Percentiles rank a stretch among this genome's conserved stretches.
Evolutionary conservation across 1,284 basidiomycete genomes (phyloP).

Genomic region (Apiotrichum akiyoshidainum): DNA sequence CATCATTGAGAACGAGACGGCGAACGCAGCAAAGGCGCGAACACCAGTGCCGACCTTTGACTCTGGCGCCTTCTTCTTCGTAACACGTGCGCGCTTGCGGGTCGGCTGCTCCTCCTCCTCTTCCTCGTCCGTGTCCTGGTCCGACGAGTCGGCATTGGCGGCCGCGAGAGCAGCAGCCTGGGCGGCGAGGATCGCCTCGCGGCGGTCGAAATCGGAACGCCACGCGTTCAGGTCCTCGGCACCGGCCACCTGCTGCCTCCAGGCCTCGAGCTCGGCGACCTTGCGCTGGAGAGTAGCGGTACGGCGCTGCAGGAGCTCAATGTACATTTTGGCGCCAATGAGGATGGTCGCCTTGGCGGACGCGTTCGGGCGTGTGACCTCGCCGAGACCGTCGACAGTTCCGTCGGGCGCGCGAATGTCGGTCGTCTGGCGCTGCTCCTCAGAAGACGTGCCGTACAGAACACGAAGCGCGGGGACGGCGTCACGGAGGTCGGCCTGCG

Average conservation of each 20-base stretch:
- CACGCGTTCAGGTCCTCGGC: slow-evolving; percentile 31
- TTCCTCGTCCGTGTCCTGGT: slow-evolving; percentile 26
- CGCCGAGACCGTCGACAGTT: slow-evolving; percentile 48
- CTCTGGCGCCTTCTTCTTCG: slow-evolving; percentile 21
- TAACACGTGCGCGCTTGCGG: slow-evolving; percentile 22
- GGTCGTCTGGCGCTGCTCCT: slow-evolving; percentile 43
- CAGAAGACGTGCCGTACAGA: slow-evolving; percentile 47
- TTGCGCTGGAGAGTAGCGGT: slow-evolving; percentile 37
- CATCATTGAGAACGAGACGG: slow-evolving; percentile 42
- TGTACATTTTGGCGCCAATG: slow-evolving; percentile 48
- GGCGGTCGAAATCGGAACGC: slow-evolving; percentile 37
- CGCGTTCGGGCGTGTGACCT: slow-evolving; percentile 48
- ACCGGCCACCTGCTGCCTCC: slow-evolving; percentile 35
- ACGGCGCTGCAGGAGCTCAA: slow-evolving; percentile 46
- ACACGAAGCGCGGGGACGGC: slow-evolving; percentile 48
- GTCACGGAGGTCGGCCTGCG: slow-evolving; percentile 49
- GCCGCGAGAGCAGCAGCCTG: slow-evolving; percentile 18
- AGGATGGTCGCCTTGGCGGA: slow-evolving; percentile 50
- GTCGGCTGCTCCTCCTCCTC: slow-evolving; percentile 34
- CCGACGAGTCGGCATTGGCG: slow-evolving; percentile 26
- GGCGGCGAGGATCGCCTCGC: slow-evolving; percentile 32
- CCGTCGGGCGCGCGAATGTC: slow-evolving; percentile 45
- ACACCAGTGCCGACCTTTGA: slow-evolving; percentile 20
- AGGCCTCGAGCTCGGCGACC: slow-evolving; percentile 39
- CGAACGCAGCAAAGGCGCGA: slow-evolving; percentile 45